Evolutionary conservation across 345 rosid species (phyloP).

Genomic region (Citrus hindsii): DNA sequence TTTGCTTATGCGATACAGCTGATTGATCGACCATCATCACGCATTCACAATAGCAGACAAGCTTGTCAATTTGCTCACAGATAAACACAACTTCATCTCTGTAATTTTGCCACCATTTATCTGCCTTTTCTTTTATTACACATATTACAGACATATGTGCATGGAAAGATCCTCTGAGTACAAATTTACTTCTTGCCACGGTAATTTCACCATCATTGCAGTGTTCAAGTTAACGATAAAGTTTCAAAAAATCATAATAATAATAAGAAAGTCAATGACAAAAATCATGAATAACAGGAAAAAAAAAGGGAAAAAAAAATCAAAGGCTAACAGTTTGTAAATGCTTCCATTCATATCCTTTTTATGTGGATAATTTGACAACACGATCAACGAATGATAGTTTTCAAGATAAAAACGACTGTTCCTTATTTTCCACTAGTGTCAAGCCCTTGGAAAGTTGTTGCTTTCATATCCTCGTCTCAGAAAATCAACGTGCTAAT

Average conservation of each 20-base stretch:
- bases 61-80: too few species aligned
- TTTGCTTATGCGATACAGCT: not conserved
- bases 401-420: not conserved
- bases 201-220: not conserved
- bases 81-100: not conserved
- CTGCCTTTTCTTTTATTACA: too few species aligned
- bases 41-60: not conserved
- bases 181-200: not conserved
- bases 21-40: not conserved
- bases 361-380: not conserved
- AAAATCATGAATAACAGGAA: not conserved
- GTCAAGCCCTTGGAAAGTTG: not conserved
- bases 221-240: not conserved
- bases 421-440: not conserved
- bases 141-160: not conserved
- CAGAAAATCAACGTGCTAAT: not conserved
- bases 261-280: not conserved
- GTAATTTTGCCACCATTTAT: not conserved
- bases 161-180: not conserved
- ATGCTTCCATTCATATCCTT: conserved; percentile 5
- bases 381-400: not conserved
- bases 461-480: not conserved
- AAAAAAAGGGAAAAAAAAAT: not conserved
- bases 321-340: not conserved
- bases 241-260: not conserved